A percentile compares a stretch with the other conserved stretches of the same genome.
phyloP scores from a whole-genome alignment of 1,284 basidiomycete species.

The Fomitopsis schrenkii region DNA sequence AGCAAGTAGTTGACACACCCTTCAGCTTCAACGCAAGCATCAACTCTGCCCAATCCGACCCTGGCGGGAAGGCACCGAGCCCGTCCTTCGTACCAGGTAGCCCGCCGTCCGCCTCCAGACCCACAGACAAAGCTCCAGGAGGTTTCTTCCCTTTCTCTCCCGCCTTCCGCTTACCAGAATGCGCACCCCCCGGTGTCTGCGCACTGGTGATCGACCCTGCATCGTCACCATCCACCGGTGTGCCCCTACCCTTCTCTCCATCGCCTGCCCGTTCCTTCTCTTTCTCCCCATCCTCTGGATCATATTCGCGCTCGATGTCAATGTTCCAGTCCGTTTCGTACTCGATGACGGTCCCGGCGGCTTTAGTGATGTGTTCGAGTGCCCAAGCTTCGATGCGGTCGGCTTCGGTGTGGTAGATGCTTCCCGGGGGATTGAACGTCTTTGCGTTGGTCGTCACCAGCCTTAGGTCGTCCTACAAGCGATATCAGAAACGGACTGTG shows the following conservation, averaged over 20 bases:
- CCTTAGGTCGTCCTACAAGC: constrained; percentile 55
- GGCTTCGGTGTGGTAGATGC: constrained; percentile 70
- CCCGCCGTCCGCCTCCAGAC: constrained; percentile 61
- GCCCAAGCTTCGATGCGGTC: constrained; percentile 65
- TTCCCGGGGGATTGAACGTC: constrained; percentile 66
- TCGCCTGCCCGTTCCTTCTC: constrained; percentile 30
- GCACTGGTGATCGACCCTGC: constrained; percentile 22
- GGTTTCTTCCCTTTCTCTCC: constrained; percentile 19
- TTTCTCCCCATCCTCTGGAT: constrained; percentile 43
- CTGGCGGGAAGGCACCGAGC: constrained; percentile 62
- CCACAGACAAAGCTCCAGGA: constrained; percentile 41
- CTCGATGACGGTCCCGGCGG: constrained; percentile 67
- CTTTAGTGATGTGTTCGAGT: constrained; percentile 67
- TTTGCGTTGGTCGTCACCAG: constrained; percentile 74
- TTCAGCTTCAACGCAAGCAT: constrained; percentile 71
- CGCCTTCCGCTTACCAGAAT: constrained; percentile 9
- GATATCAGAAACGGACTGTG: not conserved
- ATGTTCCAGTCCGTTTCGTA: constrained; percentile 82
- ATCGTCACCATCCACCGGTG: constrained; percentile 28
- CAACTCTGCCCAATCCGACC: constrained; percentile 61
- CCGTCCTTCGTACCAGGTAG: constrained; percentile 74
- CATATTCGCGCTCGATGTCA: constrained; percentile 69
- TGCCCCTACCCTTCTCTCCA: constrained; percentile 18
- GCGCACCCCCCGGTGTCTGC: constrained; percentile 8
- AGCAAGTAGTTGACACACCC: constrained; percentile 35